Base-by-base conservation (phyloP, 352 stramenopile species). In the Globisporangium splendens region DNA sequence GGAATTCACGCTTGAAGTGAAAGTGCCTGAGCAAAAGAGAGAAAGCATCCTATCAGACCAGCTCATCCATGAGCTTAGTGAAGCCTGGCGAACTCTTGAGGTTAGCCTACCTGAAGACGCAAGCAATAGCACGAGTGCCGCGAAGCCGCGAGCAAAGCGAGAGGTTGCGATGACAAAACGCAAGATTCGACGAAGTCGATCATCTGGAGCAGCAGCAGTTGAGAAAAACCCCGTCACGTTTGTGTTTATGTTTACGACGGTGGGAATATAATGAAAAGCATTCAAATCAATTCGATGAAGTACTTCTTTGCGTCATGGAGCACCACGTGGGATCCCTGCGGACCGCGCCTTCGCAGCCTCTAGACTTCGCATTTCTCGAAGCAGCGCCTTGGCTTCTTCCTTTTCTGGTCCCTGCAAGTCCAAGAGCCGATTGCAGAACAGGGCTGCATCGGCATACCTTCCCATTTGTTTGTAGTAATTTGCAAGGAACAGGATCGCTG, bases 391-490 rank as follows among this genome's bases (percentile, higher is more conserved):
- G 18, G 83, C 85, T 61, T 95, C 85, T 56, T 95, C 85, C 59
- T 89, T 88, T 48, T 93, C 83, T 1, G 81, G 83, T 2, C 85
- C 85, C 49, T 90, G 79, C 43, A 91, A 71, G 35, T 95, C 85
- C 20, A 92, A 33, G 18, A 95, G 63, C 13, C 82, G 74, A 46
- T 90, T 91, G 66, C 85, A 95, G 54, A 90, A 89, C 21, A 88
- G 69, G 17, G 65, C 75, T 6, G 85, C 83, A 44, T 83, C 70
- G 0, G 58, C 43, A 28, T 85, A 89, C 18, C 58, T 65, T 1
- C 74, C 71, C n/a, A 88, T 47, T 22, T 93, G 70, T 63, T 91
- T 93, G 63, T 82, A 93, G 62, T 89, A 95, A 54, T 91, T 87
- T 15, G 79, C 83, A 44, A 95, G 79, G 51, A 88, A 93, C 21